A percentile compares a stretch with the other conserved stretches of the same genome.
Conservation (phyloP, 805 yeast genomes). For the Ogataea pignaliae region DNA sequence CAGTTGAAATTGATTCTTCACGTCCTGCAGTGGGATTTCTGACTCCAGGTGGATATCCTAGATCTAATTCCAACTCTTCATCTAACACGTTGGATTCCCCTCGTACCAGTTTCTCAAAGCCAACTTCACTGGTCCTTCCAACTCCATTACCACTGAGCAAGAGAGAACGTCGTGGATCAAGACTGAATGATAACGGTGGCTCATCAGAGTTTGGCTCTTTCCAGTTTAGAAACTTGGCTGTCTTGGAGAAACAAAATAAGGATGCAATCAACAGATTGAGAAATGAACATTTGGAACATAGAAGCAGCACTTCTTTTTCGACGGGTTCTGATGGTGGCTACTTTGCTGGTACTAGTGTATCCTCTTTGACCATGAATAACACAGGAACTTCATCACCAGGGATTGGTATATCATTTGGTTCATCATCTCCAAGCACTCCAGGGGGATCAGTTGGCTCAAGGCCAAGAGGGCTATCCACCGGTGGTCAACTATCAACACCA, state of each 20-base stretch:
- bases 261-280: slow-evolving; percentile 86
- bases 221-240: slow-evolving; percentile 82
- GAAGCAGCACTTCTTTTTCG: slow-evolving; percentile 36
- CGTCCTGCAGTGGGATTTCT: not conserved
- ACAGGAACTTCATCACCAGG: slow-evolving; percentile 13
- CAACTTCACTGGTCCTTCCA: slow-evolving; percentile 17
- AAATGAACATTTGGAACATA: slow-evolving; percentile 69
- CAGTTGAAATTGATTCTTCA: slow-evolving; percentile 7
- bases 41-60: slow-evolving; percentile 3
- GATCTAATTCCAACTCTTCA: slow-evolving; percentile 22
- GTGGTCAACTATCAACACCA: slow-evolving; percentile 18
- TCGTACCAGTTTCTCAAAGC: slow-evolving; percentile 22
- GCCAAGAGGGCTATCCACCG: slow-evolving; percentile 17
- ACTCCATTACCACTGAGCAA: slow-evolving; percentile 34
- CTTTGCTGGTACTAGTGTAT: slow-evolving; percentile 5
- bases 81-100: slow-evolving; percentile 28
- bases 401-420: slow-evolving; percentile 10
- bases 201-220: slow-evolving; percentile 86
- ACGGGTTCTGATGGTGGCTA: slow-evolving; percentile 41
- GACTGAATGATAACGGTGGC: slow-evolving; percentile 57
- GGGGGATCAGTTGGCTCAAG: slow-evolving; percentile 9
- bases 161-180: slow-evolving; percentile 69
- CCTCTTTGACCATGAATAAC: not conserved
- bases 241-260: slow-evolving; percentile 88
- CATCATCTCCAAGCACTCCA: slow-evolving; percentile 24